Evolutionary conservation across 306 rosid genomes (phyloP), one percentile per base, ranked within the genome.

Genomic region (Rubus idaeus): DNA sequence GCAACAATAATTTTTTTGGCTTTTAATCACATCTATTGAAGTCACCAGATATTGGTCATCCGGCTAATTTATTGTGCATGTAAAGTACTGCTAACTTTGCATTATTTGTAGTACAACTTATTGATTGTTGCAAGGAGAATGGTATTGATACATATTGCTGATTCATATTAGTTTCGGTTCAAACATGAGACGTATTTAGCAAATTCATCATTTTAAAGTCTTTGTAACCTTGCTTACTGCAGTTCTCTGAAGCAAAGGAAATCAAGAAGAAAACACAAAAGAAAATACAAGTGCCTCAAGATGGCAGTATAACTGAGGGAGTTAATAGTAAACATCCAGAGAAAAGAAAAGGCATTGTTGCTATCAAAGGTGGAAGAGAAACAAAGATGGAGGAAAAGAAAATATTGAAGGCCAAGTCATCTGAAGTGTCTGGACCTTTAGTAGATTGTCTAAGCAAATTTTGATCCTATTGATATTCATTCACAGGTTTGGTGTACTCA

Each of bases 241-340:
- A 90, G 98, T 58, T 79, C 75, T 55, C 73, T 41, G 80, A 77
- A 75, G 80, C 79, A 49, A 80, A 76, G 26, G 56, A 62, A 71
- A 71, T 66, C 30, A 41, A 44, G 8, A 82, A 73, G 57, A 76
- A 81, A 75, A 47, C 23, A 16, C 46, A 46, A 82, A 84, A 75
- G 87, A 89, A 86, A 78, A 79, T 39, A 67, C 83, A 49, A 45
- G 83, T 20, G 77, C 81, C 52, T 71, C 74, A 80, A 51, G 76
- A 73, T 41, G 86, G 75, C 35, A 20, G 20, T 40, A 21, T 70
- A 5, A 58, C 84, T 52, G 55, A 39, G 50, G 76, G 57, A 1
- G 21, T 66, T 5, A 70, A 71, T 40, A 81, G 90, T 30, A 72
- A 79, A 13, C 81, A 45, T 12, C 50, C 57, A 35, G 70, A 45